Evolutionary conservation across 768 basidiomycete species (phyloP).

Genomic region (Serendipita sp.): DNA sequence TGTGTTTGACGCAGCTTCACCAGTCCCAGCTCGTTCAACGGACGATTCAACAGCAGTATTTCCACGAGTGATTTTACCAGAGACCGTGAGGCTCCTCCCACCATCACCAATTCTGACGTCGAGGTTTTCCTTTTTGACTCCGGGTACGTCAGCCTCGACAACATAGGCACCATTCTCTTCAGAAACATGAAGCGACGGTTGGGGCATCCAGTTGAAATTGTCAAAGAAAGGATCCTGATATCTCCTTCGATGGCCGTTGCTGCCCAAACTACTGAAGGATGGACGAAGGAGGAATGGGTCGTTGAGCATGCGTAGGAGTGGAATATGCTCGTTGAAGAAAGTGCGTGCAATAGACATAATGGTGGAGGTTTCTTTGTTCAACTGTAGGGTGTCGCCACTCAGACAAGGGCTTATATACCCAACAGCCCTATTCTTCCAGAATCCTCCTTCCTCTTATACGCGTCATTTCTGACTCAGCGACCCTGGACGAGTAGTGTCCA

Average conservation of each 20-base stretch:
- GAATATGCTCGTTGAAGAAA: constrained; percentile 42
- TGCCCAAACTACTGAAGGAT: constrained; percentile 13
- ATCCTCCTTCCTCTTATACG: too few species aligned
- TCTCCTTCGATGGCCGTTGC: constrained; percentile 18
- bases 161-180: constrained; percentile 51
- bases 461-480: too few species aligned
- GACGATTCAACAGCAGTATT: not conserved
- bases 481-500: too few species aligned
- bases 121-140: constrained; percentile 62
- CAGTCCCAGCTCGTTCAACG: not conserved
- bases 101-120: constrained; percentile 55
- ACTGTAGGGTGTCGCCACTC: too few species aligned
- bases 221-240: constrained; percentile 10
- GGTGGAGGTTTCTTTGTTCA: not conserved
- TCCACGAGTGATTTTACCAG: constrained; percentile 37
- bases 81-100: constrained; percentile 55
- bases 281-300: constrained; percentile 40
- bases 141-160: constrained; percentile 64
- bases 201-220: not conserved
- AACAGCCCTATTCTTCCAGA: too few species aligned
- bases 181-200: constrained; percentile 48
- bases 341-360: constrained; percentile 52
- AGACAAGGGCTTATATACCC: too few species aligned
- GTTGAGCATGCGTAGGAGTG: constrained; percentile 49
- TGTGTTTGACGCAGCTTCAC: constrained; percentile 12